These are phyloP conservation scores for Fusarium nisikadoi DNA, from an alignment of 2,329 filamentous ascomycete genomes.

Conservation along the genomic window DNA sequence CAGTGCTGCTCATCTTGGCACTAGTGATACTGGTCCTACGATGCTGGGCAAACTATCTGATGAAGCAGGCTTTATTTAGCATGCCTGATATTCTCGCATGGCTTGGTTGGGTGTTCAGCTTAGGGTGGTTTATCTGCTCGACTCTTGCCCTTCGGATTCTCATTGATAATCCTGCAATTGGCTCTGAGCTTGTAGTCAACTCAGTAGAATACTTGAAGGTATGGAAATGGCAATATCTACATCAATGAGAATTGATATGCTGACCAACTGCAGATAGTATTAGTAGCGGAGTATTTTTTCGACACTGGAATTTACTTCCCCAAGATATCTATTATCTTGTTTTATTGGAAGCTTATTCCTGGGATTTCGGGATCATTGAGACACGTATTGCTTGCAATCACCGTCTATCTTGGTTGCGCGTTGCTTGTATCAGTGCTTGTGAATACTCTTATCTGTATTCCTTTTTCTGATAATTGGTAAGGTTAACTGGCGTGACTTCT, in stretches of 20 bases:
- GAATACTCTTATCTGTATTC: slow-evolving; percentile 3
- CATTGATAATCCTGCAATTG: background rate
- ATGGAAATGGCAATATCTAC: rapidly evolving
- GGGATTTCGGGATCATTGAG: background rate
- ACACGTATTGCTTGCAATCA: background rate
- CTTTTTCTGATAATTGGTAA: slow-evolving; percentile 12
- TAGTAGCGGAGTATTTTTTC: slow-evolving; percentile 10
- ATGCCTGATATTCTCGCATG: slow-evolving; percentile 2
- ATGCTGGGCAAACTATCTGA: background rate
- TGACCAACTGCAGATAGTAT: background rate
- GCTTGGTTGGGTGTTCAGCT: slow-evolving; percentile 13
- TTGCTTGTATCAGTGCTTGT: background rate
- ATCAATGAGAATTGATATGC: background rate
- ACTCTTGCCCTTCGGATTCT: slow-evolving; percentile 14
- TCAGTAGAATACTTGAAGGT: slow-evolving; percentile 11
- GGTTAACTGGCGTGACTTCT: rapidly evolving
- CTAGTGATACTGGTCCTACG: background rate
- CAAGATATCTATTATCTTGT: slow-evolving; percentile 12
- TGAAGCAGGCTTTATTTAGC: background rate
- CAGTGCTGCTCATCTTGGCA: background rate
- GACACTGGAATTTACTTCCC: slow-evolving; percentile 11
- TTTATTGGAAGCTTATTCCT: slow-evolving; percentile 18
- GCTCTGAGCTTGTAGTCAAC: background rate
- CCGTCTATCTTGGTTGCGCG: slow-evolving; percentile 1
- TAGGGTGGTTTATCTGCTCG: slow-evolving; percentile 22